Percentiles rank a stretch among this genome's conserved stretches.
Evolutionary conservation across 2,329 filamentous ascomycete genomes (phyloP).

Genomic region (Monilinia aucupariae): DNA sequence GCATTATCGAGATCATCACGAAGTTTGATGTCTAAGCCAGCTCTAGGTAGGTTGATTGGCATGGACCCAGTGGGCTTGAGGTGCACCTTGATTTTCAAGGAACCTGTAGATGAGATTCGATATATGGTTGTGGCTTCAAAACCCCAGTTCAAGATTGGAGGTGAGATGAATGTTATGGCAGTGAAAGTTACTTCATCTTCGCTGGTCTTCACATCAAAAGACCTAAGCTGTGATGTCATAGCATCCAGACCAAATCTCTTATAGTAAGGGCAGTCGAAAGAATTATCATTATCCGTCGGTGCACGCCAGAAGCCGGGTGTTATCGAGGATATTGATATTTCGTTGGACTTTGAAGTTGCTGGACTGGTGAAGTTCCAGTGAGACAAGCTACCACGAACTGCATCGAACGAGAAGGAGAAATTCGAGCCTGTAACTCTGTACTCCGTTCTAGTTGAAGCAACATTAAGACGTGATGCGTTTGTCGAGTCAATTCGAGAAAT

Average conservation of each 20-base stretch:
- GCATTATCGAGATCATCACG: slow-evolving; percentile 43
- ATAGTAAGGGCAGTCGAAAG: slow-evolving; percentile 53
- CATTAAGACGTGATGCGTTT: slow-evolving; percentile 15
- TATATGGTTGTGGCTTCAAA: slow-evolving; percentile 47
- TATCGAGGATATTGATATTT: slow-evolving; percentile 11
- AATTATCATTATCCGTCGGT: slow-evolving; percentile 59
- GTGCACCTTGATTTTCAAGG: slow-evolving; percentile 43
- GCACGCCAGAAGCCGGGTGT: slow-evolving; percentile 52
- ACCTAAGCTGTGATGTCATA: slow-evolving; percentile 44
- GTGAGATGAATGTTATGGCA: slow-evolving; percentile 47
- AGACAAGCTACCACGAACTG: slow-evolving; percentile 41
- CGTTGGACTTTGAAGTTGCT: background rate
- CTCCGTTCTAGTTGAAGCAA: slow-evolving; percentile 24
- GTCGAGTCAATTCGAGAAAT: slow-evolving; percentile 23
- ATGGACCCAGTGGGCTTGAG: slow-evolving; percentile 43
- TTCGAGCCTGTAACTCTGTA: slow-evolving; percentile 34
- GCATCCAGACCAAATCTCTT: slow-evolving; percentile 45
- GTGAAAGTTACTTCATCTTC: slow-evolving; percentile 37
- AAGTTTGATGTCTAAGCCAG: slow-evolving; percentile 55
- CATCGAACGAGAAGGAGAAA: slow-evolving; percentile 43
- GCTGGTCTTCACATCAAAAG: slow-evolving; percentile 33
- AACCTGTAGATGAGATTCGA: slow-evolving; percentile 43
- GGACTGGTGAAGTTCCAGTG: slow-evolving; percentile 37
- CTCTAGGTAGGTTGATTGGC: slow-evolving; percentile 53
- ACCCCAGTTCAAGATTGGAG: slow-evolving; percentile 58